Evolutionary conservation across 768 basidiomycete genomes (phyloP).

Genomic region (Ramaria rubella): DNA sequence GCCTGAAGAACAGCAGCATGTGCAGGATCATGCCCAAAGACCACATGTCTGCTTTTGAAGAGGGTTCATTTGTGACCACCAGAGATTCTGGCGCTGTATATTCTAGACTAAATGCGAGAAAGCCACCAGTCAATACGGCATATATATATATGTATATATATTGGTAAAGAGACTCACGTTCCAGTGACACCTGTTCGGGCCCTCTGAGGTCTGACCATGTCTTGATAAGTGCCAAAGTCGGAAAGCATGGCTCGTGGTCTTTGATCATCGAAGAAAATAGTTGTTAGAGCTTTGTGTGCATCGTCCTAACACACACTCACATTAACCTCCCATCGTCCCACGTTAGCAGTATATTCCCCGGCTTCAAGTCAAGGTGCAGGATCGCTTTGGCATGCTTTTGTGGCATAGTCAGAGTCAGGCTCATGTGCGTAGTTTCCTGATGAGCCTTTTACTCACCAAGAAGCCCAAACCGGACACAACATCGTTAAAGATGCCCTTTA

Average conservation of each 20-base stretch:
- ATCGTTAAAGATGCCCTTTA: conserved; percentile 73
- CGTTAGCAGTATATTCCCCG: conserved; percentile 87
- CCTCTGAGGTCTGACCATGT: conserved; percentile 68
- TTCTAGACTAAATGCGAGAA: conserved; percentile 59
- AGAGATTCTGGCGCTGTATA: conserved; percentile 87
- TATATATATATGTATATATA: conserved; percentile 3
- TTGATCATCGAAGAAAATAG: not conserved
- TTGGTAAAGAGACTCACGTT: conserved; percentile 50
- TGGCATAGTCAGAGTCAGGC: not conserved
- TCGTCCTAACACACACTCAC: conserved; percentile 35
- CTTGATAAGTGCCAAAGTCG: conserved; percentile 92
- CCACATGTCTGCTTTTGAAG: conserved; percentile 96
- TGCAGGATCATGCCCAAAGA: conserved; percentile 94
- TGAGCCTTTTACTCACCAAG: conserved; percentile 66
- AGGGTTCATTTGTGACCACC: conserved; percentile 55
- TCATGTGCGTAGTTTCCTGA: not conserved
- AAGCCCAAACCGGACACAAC: conserved; percentile 84
- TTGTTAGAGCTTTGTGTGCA: not conserved
- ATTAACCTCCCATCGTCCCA: conserved; percentile 84
- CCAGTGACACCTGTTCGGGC: conserved; percentile 89
- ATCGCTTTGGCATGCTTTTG: conserved; percentile 77
- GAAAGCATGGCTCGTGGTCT: conserved; percentile 93
- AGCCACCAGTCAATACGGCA: not conserved
- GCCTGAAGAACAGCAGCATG: conserved; percentile 84
- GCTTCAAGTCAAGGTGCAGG: conserved; percentile 89